These are phyloP conservation scores for Panicum miliaceum DNA, from an alignment of 176 grass and related monocot genomes.

Conservation along the genomic window DNA sequence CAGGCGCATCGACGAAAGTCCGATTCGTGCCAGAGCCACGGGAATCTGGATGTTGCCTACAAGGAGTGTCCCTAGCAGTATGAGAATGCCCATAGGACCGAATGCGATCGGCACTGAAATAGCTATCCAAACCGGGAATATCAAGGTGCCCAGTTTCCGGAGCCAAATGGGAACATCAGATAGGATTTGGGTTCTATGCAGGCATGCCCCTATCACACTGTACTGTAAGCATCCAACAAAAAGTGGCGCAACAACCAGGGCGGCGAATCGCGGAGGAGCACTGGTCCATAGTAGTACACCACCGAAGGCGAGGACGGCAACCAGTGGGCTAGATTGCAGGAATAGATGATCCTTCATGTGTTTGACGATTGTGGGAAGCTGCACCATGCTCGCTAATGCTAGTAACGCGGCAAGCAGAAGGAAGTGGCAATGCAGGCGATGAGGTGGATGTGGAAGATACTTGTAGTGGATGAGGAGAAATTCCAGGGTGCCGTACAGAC, in stretches of 20 bases:
- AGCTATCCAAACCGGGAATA: neutral
- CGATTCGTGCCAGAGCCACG: neutral
- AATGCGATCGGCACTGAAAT: neutral
- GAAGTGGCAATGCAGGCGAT: neutral
- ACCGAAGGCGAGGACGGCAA: neutral
- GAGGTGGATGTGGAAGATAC: neutral
- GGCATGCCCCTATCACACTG: neutral
- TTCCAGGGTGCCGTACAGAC: neutral
- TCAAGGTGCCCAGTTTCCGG: neutral
- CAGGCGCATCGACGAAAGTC: neutral
- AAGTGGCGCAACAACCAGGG: neutral
- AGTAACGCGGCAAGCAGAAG: neutral
- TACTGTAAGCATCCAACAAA: conserved; percentile 6
- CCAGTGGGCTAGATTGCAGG: neutral
- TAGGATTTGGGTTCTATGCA: neutral
- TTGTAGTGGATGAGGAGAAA: neutral
- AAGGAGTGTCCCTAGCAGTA: neutral
- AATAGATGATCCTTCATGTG: neutral
- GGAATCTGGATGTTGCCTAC: conserved; percentile 19
- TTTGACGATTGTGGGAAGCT: neutral
- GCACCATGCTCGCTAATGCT: neutral
- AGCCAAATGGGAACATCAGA: neutral
- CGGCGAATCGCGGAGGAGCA: neutral
- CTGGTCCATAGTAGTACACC: neutral
- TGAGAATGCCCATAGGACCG: neutral